These are phyloP conservation scores for Jaapia argillacea DNA, from an alignment of 768 basidiomycete genomes.

Conservation along the genomic window DNA sequence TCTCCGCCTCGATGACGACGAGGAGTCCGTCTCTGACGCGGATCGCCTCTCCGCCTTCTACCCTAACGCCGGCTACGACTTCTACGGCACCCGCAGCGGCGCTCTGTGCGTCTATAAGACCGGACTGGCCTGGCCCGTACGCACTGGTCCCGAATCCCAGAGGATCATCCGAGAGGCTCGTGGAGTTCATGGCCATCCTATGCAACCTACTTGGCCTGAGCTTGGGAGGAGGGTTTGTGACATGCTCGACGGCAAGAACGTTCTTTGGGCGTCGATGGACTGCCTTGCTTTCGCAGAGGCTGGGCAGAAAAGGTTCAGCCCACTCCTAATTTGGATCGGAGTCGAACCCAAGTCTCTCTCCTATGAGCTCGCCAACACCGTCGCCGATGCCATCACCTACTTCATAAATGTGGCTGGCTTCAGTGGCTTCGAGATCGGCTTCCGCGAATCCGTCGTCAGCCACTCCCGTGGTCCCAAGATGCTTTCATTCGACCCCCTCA, in stretches of 20 bases:
- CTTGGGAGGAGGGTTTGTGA: no score
- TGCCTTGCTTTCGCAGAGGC: constrained; percentile 13
- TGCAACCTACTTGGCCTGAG: no score
- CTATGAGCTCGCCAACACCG: constrained; percentile 13
- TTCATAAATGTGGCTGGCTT: constrained; percentile 13
- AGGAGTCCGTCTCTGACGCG: not conserved
- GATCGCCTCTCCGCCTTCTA: not conserved
- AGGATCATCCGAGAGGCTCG: not conserved
- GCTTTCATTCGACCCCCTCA: constrained; percentile 14
- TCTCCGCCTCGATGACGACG: not conserved
- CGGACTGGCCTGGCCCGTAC: constrained; percentile 5
- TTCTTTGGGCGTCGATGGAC: constrained; percentile 13
- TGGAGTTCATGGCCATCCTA: no score
- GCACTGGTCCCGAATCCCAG: constrained; percentile 1
- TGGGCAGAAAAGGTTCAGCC: constrained; percentile 12
- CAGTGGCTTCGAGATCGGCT: constrained; percentile 16
- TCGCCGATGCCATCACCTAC: constrained; percentile 10
- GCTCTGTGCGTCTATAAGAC: constrained; percentile 6
- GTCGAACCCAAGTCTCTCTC: constrained; percentile 16
- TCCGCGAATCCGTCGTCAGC: constrained; percentile 15
- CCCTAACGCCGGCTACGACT: not conserved
- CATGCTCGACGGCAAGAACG: no score
- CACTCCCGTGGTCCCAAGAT: constrained; percentile 20
- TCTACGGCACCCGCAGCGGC: constrained; percentile 4
- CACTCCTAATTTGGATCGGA: constrained; percentile 15